phyloP scores from a whole-genome alignment of 495 filamentous ascomycete genomes.

The Trichocladium uniseriatum region DNA sequence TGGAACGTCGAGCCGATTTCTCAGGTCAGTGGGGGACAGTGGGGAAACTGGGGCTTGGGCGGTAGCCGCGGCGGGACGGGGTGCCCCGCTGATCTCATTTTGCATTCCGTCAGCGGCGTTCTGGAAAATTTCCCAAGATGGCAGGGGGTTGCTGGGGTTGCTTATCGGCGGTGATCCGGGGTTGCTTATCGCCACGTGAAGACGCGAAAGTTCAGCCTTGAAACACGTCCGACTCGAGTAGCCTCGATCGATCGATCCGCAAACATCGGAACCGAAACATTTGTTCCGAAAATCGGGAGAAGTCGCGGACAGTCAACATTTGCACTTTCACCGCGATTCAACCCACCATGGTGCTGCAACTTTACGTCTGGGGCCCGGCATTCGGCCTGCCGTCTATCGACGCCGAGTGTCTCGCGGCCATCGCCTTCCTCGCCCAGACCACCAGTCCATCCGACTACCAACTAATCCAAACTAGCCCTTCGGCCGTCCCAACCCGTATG shows the following conservation, averaged over 20 bases:
- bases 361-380: slow-evolving; percentile 87
- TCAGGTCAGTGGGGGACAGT: neutral
- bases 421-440: slow-evolving; percentile 57
- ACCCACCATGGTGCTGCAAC: slow-evolving; percentile 46
- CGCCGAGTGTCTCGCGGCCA: slow-evolving; percentile 71
- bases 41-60: neutral
- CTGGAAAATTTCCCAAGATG: slow-evolving; percentile 1
- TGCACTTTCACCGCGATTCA: neutral
- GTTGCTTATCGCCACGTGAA: slow-evolving; percentile 14
- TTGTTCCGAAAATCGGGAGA: neutral
- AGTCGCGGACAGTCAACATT: no score
- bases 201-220: neutral
- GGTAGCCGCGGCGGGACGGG: slow-evolving; percentile 2
- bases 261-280: neutral
- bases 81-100: neutral
- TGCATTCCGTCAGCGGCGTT: slow-evolving; percentile 4
- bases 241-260: neutral
- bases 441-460: slow-evolving; percentile 56
- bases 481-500: slow-evolving; percentile 68
- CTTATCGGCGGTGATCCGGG: neutral
- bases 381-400: slow-evolving; percentile 85
- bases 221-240: neutral
- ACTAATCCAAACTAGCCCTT: slow-evolving; percentile 64
- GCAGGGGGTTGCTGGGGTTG: neutral
- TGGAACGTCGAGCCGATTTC: neutral